Evolutionary conservation across 768 basidiomycete genomes (phyloP), one percentile per base, ranked within the genome.

Genomic region (Boletellus emodensis): DNA sequence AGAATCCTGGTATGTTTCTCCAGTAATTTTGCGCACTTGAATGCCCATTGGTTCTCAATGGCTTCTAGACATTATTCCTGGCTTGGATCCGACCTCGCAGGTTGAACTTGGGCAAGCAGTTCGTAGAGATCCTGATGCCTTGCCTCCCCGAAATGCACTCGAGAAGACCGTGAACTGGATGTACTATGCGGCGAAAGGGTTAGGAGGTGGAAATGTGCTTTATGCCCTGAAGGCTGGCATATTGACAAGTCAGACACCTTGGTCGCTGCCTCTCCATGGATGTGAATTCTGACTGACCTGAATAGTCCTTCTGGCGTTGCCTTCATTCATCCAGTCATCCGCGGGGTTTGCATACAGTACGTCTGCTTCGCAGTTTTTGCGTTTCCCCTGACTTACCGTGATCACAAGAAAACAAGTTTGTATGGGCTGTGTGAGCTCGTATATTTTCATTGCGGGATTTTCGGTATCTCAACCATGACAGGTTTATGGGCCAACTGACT

Each of bases 401-500:
- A 34, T n/a, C 3, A 14, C 42, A 35, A 84, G 86, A 68, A 32
- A 81, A 87, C 50, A 73, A 79, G 48, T 81, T 83, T 58, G 76
- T 84, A 3, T 90, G 88, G 88, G 85, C 74, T 10, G 75, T 88
- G 83, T 87, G 49, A 60, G 80, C 50, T 26, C 35, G n/a, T 45
- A 6, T 42, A 9, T 35, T 26, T 48, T 1, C 3, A 8, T 48
- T 18, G 10, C 26, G 15, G 34, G 4, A 22, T n/a, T 33, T 17
- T n/a, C n/a, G 15, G 37, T 49, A 28, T 38, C 48, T 52, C 28
- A 55, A 42, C 5, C 12, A 30, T 24, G 1, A 15, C 48, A 87
- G 84, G 15, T 75, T 89, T 60, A 88, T 90, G 83, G 86, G 80
- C 0, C 88, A 90, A 58, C 69, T 88, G 6, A 85, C 85, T 0